Conservation (phyloP, 2,329 filamentous ascomycete species). For the Diplocarpon mali region DNA sequence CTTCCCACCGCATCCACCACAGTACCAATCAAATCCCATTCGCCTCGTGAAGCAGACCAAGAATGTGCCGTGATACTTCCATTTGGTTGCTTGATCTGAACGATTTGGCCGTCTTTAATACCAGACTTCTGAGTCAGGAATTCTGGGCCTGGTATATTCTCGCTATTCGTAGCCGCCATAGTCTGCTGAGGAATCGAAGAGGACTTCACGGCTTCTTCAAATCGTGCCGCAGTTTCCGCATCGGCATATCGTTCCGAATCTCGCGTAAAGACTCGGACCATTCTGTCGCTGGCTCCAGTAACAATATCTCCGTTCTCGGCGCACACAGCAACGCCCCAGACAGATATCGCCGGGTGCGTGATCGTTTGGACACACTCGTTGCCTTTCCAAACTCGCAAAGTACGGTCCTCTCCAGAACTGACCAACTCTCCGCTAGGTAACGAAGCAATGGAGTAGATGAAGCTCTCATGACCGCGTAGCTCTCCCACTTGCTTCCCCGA, state of each 20-base stretch:
- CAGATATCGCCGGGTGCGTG: conserved; percentile 90
- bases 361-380: conserved; percentile 85
- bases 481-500: conserved; percentile 66
- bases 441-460: conserved; percentile 76
- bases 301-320: conserved; percentile 79
- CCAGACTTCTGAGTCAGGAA: conserved; percentile 74
- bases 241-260: conserved; percentile 58
- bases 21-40: conserved; percentile 87
- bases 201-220: conserved; percentile 70
- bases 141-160: conserved; percentile 78
- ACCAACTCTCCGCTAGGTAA: conserved; percentile 79
- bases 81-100: conserved; percentile 77
- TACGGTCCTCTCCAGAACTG: conserved; percentile 90
- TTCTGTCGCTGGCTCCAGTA: conserved; percentile 81
- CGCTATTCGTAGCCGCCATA: conserved; percentile 76
- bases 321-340: conserved; percentile 86
- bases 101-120: conserved; percentile 92
- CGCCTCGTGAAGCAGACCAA: conserved; percentile 59
- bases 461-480: conserved; percentile 82
- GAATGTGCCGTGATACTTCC: conserved; percentile 78
- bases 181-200: conserved; percentile 85
- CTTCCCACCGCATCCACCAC: conserved; percentile 84
- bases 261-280: conserved; percentile 76
- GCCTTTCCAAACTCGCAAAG: conserved; percentile 78
- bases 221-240: conserved; percentile 55